phyloP scores from a whole-genome alignment of 805 yeast genomes.

The Yarrowia sp. region DNA sequence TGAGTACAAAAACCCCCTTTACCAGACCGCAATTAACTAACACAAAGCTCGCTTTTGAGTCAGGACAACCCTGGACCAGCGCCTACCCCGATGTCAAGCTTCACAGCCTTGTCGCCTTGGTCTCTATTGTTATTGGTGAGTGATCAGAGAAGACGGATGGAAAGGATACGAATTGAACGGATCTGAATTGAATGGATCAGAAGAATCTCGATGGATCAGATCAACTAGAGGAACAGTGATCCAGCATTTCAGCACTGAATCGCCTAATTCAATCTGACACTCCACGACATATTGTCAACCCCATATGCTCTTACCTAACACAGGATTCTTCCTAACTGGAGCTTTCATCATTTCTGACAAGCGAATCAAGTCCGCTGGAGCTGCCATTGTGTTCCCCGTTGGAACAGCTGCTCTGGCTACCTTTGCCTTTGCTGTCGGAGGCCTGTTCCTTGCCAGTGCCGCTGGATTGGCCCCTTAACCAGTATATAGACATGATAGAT shows the following conservation, averaged over 20 bases:
- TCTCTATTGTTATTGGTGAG: conserved; percentile 31
- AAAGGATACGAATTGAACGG: not conserved
- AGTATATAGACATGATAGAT: conserved; percentile 29
- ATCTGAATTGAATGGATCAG: not conserved
- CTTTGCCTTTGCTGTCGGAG: conserved; percentile 32
- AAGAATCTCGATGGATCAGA: no score
- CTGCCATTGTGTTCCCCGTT: conserved; percentile 18
- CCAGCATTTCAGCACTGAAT: no score
- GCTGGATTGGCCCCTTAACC: conserved; percentile 35
- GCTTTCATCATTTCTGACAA: conserved; percentile 38
- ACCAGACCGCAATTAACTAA: conserved; percentile 14
- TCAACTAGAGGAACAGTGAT: no score
- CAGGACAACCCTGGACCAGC: conserved; percentile 31
- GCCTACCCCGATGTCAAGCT: conserved; percentile 32
- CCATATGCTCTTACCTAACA: conserved; percentile 9
- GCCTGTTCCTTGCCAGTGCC: conserved; percentile 38
- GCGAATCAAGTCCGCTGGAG: conserved; percentile 19
- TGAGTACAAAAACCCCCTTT: not conserved
- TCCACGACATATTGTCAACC: not conserved
- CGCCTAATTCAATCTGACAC: no score
- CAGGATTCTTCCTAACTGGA: conserved; percentile 35
- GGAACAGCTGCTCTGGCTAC: conserved; percentile 38
- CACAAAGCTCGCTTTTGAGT: conserved; percentile 37
- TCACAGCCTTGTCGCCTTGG: conserved; percentile 31
- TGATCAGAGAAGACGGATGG: not conserved